Evolutionary conservation across 208 protist species (phyloP).

Genomic region (Trypanosoma caninum): DNA sequence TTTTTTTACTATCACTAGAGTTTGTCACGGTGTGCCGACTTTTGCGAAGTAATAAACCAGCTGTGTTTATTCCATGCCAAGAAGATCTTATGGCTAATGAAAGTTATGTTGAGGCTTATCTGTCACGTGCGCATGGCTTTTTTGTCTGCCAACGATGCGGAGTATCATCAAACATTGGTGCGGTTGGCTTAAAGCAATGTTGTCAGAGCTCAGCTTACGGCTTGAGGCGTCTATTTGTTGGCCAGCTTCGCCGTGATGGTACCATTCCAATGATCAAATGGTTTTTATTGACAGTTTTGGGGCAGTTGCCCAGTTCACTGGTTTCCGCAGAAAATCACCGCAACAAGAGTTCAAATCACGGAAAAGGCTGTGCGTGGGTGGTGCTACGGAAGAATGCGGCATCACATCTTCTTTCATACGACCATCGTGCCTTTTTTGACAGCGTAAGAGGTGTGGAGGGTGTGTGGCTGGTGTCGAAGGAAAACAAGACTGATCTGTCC

Average conservation of each 20-base stretch:
- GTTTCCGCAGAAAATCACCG: constrained; percentile 68
- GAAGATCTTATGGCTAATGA: constrained; percentile 61
- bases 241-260: constrained; percentile 68
- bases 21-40: constrained; percentile 46
- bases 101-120: constrained; percentile 27
- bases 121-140: constrained; percentile 21
- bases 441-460: constrained; percentile 49
- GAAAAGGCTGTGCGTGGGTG: constrained; percentile 79
- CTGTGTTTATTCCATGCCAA: constrained; percentile 65
- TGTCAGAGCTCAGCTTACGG: not conserved
- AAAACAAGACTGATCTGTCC: constrained; percentile 25
- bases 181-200: not conserved
- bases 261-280: constrained; percentile 75
- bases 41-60: constrained; percentile 33
- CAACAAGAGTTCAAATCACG: constrained; percentile 43
- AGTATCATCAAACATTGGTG: constrained; percentile 15
- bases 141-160: constrained; percentile 32
- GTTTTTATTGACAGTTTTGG: constrained; percentile 55
- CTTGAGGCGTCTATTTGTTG: constrained; percentile 55
- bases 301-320: constrained; percentile 33
- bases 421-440: constrained; percentile 77
- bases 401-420: constrained; percentile 33
- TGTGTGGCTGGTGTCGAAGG: constrained; percentile 40
- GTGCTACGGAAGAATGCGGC: constrained; percentile 35
- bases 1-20: constrained; percentile 38